Base-by-base conservation (phyloP, 805 yeast genomes). In the Saccharomycopsis amapae region DNA sequence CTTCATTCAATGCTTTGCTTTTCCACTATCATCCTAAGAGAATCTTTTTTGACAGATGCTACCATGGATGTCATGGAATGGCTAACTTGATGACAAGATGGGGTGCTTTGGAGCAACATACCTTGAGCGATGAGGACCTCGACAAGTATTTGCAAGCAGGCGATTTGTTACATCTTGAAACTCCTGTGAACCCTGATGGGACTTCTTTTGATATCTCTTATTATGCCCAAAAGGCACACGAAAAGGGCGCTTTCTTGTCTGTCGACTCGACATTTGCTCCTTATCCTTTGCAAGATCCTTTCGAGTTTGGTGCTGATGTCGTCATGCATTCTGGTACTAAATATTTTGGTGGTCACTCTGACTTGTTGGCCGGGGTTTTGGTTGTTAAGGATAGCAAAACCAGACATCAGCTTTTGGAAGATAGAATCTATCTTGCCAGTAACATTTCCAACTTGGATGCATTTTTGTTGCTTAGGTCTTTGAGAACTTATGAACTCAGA, bases 261-360 rank as follows among this genome's bases (percentile, higher is more conserved):
- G 79, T 85, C 13, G 97, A 89, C 62, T 73, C 96, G 4, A 90
- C 97, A 0, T 85, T 90, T 64, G 97, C 96, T 7, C 96, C 97
- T 18, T 95, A 95, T 12, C 96, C 96, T 15, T 64, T 88, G 47
- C 83, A 78, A 55, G 76, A 86, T 50, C 90, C 95, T 4, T 86
- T 87, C 64, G 71, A 71, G 33, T 81, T 76, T 56, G 96, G 90
- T 40, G 96, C 83, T 25, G 97, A 90, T 62, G 65, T 87, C 53
- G 79, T 90, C n/a, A 68, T 90, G 75, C 96, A 89, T 62, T 86
- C 96, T 1, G 96, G 88, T 1, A 89, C 96, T 1, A 89, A 89
- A 61, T 90, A 82, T 64, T 82, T 87, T 58, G 96, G 95, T 33
- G 97, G 97, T n/a, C 96, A 89, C 63, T 85, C 95, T 5, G 97